Percentiles rank a stretch among this genome's conserved stretches.
Conservation (phyloP, 768 basidiomycete species). For the Suillus cothurnatus region DNA sequence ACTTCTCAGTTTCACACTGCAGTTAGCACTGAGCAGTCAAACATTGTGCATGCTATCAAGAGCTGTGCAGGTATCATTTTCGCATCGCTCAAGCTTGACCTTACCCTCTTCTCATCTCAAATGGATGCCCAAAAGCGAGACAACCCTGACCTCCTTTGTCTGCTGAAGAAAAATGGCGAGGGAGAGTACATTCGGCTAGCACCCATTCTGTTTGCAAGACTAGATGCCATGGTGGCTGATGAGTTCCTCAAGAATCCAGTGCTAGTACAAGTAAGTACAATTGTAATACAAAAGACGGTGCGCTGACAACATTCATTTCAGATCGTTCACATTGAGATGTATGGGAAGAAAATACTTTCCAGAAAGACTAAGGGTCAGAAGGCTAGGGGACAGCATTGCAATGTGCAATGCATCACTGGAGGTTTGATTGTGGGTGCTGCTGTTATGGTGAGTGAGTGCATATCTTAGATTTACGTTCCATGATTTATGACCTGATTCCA, state of each 20-base stretch:
- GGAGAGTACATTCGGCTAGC: background rate
- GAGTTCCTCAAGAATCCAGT: background rate
- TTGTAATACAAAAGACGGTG: background rate
- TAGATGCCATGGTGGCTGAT: background rate
- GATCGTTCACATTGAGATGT: background rate
- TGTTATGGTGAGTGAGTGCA: background rate
- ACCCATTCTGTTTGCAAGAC: background rate
- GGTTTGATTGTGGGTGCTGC: background rate
- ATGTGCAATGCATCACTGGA: background rate
- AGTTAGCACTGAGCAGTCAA: background rate
- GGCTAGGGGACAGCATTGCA: background rate
- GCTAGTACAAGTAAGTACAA: background rate
- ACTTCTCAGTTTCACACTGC: background rate
- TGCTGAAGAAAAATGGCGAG: background rate
- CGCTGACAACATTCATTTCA: background rate
- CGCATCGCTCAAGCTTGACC: background rate
- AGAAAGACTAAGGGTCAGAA: background rate
- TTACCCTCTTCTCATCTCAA: background rate
- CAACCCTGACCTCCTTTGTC: background rate
- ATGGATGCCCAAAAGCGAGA: background rate
- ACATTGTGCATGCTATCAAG: conserved; percentile 6
- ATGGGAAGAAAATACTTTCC: background rate
- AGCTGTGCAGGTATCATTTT: background rate
- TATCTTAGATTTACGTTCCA: background rate
- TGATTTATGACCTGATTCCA: background rate